phyloP scores from a whole-genome alignment of 1,139 yeast genomes.

The Diutina catenulata region DNA sequence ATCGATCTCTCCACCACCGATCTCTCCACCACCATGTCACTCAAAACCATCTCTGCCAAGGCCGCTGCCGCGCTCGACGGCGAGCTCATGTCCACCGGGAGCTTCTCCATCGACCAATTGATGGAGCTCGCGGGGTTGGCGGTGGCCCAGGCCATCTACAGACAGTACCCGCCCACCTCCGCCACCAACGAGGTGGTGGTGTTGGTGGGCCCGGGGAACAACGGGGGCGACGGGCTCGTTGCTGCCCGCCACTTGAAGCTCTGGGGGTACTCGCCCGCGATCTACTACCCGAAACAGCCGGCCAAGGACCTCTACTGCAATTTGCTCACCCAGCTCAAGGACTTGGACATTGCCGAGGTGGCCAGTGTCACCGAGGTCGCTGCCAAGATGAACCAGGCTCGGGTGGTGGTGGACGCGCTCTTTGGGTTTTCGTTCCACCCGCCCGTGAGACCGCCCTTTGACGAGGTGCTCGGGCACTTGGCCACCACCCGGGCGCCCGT shows the following conservation, averaged over 20 bases:
- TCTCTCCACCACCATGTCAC: constrained; percentile 7
- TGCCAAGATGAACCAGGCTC: constrained; percentile 7
- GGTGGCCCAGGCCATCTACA: constrained; percentile 77
- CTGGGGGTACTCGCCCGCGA: constrained; percentile 59
- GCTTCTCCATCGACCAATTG: constrained; percentile 83
- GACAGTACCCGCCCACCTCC: constrained; percentile 44
- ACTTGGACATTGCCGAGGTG: constrained; percentile 38
- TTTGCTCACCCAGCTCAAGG: constrained; percentile 47
- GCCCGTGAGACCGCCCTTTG: constrained; percentile 76
- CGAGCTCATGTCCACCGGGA: constrained; percentile 76
- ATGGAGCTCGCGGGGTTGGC: constrained; percentile 96
- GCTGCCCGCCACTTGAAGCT: constrained; percentile 83
- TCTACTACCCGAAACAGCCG: constrained; percentile 57
- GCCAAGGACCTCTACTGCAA: constrained; percentile 30
- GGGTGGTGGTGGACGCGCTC: constrained; percentile 60
- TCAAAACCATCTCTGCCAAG: constrained; percentile 42
- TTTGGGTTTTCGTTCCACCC: constrained; percentile 93
- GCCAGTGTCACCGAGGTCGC: constrained; percentile 25
- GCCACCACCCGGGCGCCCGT: constrained; percentile 37
- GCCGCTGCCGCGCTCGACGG: constrained; percentile 72
- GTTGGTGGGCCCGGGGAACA: constrained; percentile 90
- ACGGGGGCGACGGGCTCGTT: constrained; percentile 94
- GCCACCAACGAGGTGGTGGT: constrained; percentile 37
- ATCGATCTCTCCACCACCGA: too few relatives aligned
- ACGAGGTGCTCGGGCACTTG: constrained; percentile 40